Evolutionary conservation across 108 stramenopile species (phyloP).

Genomic region (Pseudonitzschia delicatissima): DNA sequence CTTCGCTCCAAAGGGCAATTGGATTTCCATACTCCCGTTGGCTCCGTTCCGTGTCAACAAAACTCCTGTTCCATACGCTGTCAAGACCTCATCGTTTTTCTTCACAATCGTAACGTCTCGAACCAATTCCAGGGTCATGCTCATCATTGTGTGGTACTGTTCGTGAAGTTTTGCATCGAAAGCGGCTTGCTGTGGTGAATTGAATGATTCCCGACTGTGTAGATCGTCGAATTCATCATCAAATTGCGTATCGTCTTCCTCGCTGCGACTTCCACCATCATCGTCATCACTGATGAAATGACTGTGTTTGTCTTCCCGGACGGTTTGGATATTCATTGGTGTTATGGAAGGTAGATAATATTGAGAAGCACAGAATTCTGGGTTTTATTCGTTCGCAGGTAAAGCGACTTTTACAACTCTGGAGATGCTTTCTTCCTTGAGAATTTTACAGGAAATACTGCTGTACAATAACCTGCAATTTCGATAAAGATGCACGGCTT

Average conservation of each 20-base stretch:
- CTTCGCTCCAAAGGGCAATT: constrained; percentile 4
- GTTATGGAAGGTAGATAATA: background rate
- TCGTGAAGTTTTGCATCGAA: background rate
- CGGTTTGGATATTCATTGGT: background rate
- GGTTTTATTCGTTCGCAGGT: too few species aligned
- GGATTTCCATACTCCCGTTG: constrained; percentile 12
- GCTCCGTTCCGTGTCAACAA: background rate
- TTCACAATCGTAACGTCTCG: constrained; percentile 16
- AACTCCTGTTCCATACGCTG: constrained; percentile 14
- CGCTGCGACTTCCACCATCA: background rate
- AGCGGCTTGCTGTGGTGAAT: background rate
- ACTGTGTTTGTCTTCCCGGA: background rate
- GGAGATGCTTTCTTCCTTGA: too few species aligned
- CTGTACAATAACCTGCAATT: too few species aligned
- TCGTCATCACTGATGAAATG: background rate
- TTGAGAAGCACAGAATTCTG: too few species aligned
- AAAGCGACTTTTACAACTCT: too few species aligned
- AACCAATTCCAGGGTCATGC: constrained; percentile 28
- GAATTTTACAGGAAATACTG: too few species aligned
- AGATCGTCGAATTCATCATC: background rate
- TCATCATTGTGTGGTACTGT: constrained; percentile 15
- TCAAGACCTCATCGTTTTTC: constrained; percentile 15
- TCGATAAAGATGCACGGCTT: too few species aligned
- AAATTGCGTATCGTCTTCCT: background rate
- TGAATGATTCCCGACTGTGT: too few species aligned